Base-by-base conservation (phyloP, 768 basidiomycete species). In the Chalciporus chontae region DNA sequence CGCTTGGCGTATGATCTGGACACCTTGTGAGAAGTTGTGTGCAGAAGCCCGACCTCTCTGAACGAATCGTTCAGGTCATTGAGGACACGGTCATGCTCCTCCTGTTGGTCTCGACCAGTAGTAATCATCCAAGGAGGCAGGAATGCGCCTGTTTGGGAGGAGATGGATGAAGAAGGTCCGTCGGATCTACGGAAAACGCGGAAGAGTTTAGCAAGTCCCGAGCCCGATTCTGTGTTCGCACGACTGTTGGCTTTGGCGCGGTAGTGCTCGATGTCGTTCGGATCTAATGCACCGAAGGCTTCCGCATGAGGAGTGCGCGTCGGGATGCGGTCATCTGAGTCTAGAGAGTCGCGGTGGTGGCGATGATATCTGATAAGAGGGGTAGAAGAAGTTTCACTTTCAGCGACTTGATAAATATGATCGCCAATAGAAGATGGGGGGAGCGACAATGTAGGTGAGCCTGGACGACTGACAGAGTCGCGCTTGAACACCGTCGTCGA, bases 11-110 rank as follows among this genome's bases (percentile, higher is more conserved):
- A 21, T 36, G 37, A 10, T 44, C 52, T 58, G 48, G 51, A 55
- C 10, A 65, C 55, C 50, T 66, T 71, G 50, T 67, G 70, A 26
- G 69, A 70, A 13, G 67, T 74, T 2, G 83, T 77, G 15, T 88
- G 87, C 15, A 91, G 65, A 14, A 92, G 64, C 4, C 89, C 89
- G 21, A 90, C 89, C 46, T 86, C 87, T 65, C 83, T 81, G 71
- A 92, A 91, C 3, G 87, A 88, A 52, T 77, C 77, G 53, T 84
- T 84, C 23, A 92, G 68, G 55, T 82, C 84, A 48, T 79, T 77
- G 46, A 89, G 80, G 23, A 85, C 80, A 43, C 80, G 77, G 58
- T 83, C 79, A 11, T 81, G 77, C 52, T 83, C 79, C 61, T 90
- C 88, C 49, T 82, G 79, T 62, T 80, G 78, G 40, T 76, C 75